Evolutionary conservation across 192 early-diverging fungal species (phyloP), one percentile per base, ranked within the genome.

Genomic region (Podila verticillata): DNA sequence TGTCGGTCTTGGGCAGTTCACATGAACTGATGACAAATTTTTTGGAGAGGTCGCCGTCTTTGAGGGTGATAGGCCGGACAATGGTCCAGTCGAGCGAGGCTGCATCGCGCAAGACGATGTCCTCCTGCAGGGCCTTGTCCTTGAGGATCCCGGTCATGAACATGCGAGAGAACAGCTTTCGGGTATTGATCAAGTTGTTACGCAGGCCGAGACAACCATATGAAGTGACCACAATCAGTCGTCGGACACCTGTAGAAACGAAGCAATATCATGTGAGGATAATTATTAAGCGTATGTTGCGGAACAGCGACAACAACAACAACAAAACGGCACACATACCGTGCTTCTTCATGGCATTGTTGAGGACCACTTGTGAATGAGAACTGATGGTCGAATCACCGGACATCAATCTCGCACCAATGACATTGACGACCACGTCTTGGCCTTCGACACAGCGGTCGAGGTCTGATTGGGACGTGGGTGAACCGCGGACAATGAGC

Each of bases 31-130:
- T 57, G 5, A 19, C 59, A 63, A 75, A 84, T 10, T 59, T 51
- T 15, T 68, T 54, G 1, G 83, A 70, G 1, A 84, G 49, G 47
- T 73, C 62, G 32, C 77, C 83, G 26, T 84, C 79, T 28, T 59
- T 75, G 6, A 84, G 57, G 3, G 66, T 84, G 13, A 79, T 72
- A 6, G 75, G 75, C 7, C 75, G 72, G 34, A 84, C 63, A 39
- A 84, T 84, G n/a, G 83, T 84, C 83, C 83, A 84, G 57, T 84
- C 83, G 5, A 84, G 32, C 29, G 15, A 29, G 7, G 66, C 63
- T 13, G 67, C 32, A 36, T 84, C 74, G 36, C 79, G 72, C 31
- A 69, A 70, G n/a, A 84, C 49, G 6, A 84, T 64, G 24, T 75
- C 79, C 51, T 84, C 83, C 51, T 84, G 83, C 0, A 73, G 35